Base-by-base conservation (phyloP, 805 yeast species). In the Ogataea kodamae region DNA sequence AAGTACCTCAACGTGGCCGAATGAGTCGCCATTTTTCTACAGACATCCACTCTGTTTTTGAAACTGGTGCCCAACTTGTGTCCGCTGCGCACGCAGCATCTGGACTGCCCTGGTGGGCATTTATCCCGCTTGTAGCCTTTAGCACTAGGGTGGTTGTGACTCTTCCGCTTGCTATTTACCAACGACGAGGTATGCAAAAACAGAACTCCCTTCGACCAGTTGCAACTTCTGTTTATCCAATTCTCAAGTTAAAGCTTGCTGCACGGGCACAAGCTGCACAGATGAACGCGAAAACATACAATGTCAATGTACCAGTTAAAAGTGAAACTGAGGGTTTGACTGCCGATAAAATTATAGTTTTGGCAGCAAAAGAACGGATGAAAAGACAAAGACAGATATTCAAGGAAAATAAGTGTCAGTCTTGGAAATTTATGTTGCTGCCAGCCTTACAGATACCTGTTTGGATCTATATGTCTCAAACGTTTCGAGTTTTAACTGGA, bases 391-490 rank as follows among this genome's bases (percentile, higher is more conserved):
- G 79, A 47, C 55, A 55, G 30, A 63, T 89, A n/a, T 89, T 82
- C 60, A 72, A 71, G 43, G 68, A 73, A 34, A 68, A 81, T 49
- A 64, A 68, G 7, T 84, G 88, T 33, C 90, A 86, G 51, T 57
- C 80, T 38, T 89, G 94, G 87, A 89, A 88, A 55, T 78, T 83
- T 49, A 62, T 77, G 36, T 48, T 83, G 4, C 63, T 87, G 22
- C 97, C 97, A 1, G 61, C 78, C 0, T 74, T 85, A 11, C 97
- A 89, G 54, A 69, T 90, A 13, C 97, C 97, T 0, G 55, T 89
- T 5, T 89, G 96, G 95, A 68, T 88, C 2, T 67, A 81, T 3
- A 67, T 89, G 69, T 81, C 92, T 9, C 65, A 80, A 45, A 78
- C 88, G 1, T 72, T 88, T 46, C 68, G 96, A 43, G 72, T 78